Percentiles rank a stretch among this genome's conserved stretches.
Conservation (phyloP, 306 rosid genomes). For the Alnus rubra region DNA sequence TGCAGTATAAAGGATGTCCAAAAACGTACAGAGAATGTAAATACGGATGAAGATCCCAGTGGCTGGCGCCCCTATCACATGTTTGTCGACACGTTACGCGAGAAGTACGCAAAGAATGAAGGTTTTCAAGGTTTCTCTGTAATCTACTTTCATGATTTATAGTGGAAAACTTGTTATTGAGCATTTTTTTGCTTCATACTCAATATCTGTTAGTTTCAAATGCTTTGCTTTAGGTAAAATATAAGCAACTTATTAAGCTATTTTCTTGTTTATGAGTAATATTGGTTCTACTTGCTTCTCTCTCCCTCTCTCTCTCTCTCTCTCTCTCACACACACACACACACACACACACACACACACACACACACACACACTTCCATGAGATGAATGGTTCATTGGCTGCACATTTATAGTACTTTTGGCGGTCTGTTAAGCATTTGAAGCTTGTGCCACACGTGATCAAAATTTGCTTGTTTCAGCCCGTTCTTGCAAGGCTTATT, state of each 20-base stretch:
- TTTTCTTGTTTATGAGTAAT: background rate
- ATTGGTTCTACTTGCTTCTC: background rate
- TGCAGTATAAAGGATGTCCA: slow-evolving; percentile 73
- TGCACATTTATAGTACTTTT: background rate
- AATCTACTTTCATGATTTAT: background rate
- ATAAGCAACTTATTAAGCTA: slow-evolving; percentile 6
- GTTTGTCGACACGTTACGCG: slow-evolving; percentile 64
- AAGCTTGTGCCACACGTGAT: background rate
- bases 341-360: background rate
- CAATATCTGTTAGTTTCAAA: slow-evolving; percentile 3
- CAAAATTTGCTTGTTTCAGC: background rate
- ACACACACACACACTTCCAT: background rate
- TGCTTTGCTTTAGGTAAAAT: background rate
- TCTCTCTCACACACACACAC: no score
- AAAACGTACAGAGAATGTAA: slow-evolving; percentile 64
- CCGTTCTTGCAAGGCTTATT: background rate
- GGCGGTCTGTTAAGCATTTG: background rate
- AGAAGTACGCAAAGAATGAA: slow-evolving; percentile 81
- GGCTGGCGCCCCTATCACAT: slow-evolving; percentile 91
- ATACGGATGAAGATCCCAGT: slow-evolving; percentile 91
- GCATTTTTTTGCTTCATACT: slow-evolving; percentile 7
- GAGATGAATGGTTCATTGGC: background rate
- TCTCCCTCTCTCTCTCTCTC: background rate
- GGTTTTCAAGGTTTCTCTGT: slow-evolving; percentile 62
- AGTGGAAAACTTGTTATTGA: background rate